Conservation (phyloP, 768 basidiomycete genomes). For the Podaxis sp. region DNA sequence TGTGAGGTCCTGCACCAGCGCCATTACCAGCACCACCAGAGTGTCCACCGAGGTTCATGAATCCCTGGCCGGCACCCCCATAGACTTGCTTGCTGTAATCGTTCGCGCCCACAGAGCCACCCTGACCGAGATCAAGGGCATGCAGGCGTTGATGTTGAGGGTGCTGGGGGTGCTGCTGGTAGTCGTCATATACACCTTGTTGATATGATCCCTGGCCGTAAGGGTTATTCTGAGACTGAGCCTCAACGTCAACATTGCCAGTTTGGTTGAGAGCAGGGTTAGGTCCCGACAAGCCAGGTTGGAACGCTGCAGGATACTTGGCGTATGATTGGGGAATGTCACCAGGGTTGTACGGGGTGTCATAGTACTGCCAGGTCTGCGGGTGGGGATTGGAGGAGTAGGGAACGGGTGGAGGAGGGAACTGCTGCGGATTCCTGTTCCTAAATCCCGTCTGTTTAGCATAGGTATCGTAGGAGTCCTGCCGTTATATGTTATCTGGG, state of each 20-base stretch:
- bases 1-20: slow-evolving; percentile 45
- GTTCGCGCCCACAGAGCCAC: slow-evolving; percentile 32
- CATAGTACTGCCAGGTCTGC: slow-evolving; percentile 71
- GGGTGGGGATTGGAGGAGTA: slow-evolving; percentile 60
- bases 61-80: slow-evolving; percentile 52
- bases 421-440: slow-evolving; percentile 68
- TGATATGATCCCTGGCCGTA: slow-evolving; percentile 67
- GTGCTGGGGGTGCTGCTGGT: slow-evolving; percentile 52
- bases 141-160: slow-evolving; percentile 43
- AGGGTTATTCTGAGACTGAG: slow-evolving; percentile 52
- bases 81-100: slow-evolving; percentile 49
- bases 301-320: slow-evolving; percentile 79
- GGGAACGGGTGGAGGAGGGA: slow-evolving; percentile 61
- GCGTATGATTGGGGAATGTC: slow-evolving; percentile 71
- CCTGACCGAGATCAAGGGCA: slow-evolving; percentile 42
- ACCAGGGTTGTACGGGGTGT: slow-evolving; percentile 60
- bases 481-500: slow-evolving; percentile 22
- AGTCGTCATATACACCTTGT: slow-evolving; percentile 45
- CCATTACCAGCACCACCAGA: slow-evolving; percentile 38
- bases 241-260: slow-evolving; percentile 48
- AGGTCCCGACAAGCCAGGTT: slow-evolving; percentile 67
- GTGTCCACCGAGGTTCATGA: slow-evolving; percentile 62
- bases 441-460: slow-evolving; percentile 62
- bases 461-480: slow-evolving; percentile 82
- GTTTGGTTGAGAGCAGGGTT: slow-evolving; percentile 66